Evolutionary conservation across 192 early-diverging fungal species (phyloP).

Genomic region (Linnemannia elongata): DNA sequence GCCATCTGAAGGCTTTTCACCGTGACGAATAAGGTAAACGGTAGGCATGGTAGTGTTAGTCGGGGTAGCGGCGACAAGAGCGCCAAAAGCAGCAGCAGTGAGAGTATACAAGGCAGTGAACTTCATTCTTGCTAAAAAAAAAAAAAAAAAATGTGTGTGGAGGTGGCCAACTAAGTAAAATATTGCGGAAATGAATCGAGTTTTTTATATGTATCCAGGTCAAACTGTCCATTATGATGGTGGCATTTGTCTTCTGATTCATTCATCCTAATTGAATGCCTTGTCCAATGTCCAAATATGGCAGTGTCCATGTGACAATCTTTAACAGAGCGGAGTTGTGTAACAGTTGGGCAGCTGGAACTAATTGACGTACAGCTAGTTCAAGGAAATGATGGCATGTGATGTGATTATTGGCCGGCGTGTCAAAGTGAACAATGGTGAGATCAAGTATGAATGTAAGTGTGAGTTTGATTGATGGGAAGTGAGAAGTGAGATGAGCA

Average conservation of each 20-base stretch:
- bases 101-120: conserved; percentile 19
- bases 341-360: neutral
- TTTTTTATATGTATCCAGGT: conserved; percentile 9
- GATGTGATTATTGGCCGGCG: conserved; percentile 1
- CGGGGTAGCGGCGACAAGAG: conserved; percentile 18
- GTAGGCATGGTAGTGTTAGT: conserved; percentile 28
- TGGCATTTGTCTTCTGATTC: conserved; percentile 1
- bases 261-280: conserved; percentile 5
- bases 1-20: conserved; percentile 36
- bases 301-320: neutral
- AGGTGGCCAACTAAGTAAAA: conserved; percentile 8
- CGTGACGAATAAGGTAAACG: conserved; percentile 35
- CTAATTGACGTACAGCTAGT: conserved; percentile 3
- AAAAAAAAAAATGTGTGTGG: conserved; percentile 25
- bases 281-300: conserved; percentile 11
- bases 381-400: conserved; percentile 13
- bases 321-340: neutral
- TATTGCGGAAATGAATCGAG: conserved; percentile 9
- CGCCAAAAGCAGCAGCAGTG: conserved; percentile 17
- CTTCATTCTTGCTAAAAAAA: conserved; percentile 25
- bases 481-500: no score
- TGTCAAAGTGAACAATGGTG: no score
- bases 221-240: conserved; percentile 10
- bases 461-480: no score
- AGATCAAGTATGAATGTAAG: no score